Evolutionary conservation across 2,329 filamentous ascomycete genomes (phyloP), one percentile per base, ranked within the genome.

Genomic region (Chrysosporium keratinophilum): DNA sequence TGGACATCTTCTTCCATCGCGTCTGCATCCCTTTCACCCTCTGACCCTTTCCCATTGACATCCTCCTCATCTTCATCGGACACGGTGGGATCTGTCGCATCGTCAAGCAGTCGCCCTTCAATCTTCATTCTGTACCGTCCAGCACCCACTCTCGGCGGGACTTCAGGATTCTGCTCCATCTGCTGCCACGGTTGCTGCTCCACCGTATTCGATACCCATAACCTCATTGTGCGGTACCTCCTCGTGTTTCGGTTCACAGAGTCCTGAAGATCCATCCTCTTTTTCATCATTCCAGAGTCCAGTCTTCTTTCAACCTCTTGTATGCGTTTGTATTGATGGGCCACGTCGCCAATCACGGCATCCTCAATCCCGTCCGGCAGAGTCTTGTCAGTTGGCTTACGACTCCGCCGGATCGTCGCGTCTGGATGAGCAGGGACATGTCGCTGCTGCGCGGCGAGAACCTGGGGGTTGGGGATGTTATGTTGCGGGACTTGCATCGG

Each of bases 151-250:
- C 57, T 62, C 64, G 95, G 90, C 60, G 93, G 93, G 35, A 80
- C 81, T 65, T 91, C 84, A 61, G 51, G 54, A 12, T 53, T 52
- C 12, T 53, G 44, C 10, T 84, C 78, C 57, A 84, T 83, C 56
- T 85, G 74, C 71, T 98, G 93, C 93, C 93, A 97, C 33, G 86
- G 84, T 71, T 98, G 93, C 65, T 93, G 88, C 69, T 96, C 88
- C 34, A 85, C 88, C 1, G 89, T 95, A 70, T 98, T 98, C 64
- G 83, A 90, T 63, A 98, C 84, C 89, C 89, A 97, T 59, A 98
- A 80, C 58, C 91, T 85, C 69, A 98, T 76, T 2, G 88, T 95
- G 65, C 85, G 87, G 69, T 84, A 85, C 60, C 87, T 81, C 80
- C 88, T 93, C 56, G 82, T 76, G 57, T 83, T 84, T 59, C 84